These are phyloP conservation scores for Calvatia gigantea DNA, from an alignment of 768 basidiomycete genomes.

Conservation along the genomic window DNA sequence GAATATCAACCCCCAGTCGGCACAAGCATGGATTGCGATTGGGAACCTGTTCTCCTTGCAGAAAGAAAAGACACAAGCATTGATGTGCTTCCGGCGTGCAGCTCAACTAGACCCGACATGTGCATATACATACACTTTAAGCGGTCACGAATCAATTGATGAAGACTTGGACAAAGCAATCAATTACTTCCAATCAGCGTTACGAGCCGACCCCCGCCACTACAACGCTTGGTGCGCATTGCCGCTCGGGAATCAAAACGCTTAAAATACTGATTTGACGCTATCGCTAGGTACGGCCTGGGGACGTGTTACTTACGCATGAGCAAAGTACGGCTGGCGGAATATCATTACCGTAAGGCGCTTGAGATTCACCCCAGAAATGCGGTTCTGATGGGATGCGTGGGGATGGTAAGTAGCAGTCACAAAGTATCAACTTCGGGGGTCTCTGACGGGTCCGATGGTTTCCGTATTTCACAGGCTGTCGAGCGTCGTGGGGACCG, in stretches of 20 bases:
- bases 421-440: constrained; percentile 18
- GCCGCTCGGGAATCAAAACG: constrained; percentile 14
- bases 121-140: constrained; percentile 94
- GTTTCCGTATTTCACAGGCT: constrained; percentile 51
- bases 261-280: constrained; percentile 10
- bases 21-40: constrained; percentile 94
- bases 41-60: constrained; percentile 95
- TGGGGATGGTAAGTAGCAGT: constrained; percentile 87
- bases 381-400: constrained; percentile 92
- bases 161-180: constrained; percentile 93
- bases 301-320: constrained; percentile 94
- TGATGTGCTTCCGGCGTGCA: constrained; percentile 93
- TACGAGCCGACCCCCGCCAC: constrained; percentile 88
- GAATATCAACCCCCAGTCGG: constrained; percentile 73
- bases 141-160: constrained; percentile 95
- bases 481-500: constrained; percentile 83
- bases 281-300: constrained; percentile 84
- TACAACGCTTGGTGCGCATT: constrained; percentile 93
- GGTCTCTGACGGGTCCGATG: constrained; percentile 19
- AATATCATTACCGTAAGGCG: constrained; percentile 95
- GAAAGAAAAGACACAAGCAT: constrained; percentile 89
- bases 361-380: constrained; percentile 91
- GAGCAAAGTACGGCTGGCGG: constrained; percentile 90
- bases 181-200: constrained; percentile 86
- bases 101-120: constrained; percentile 84